A percentile compares a stretch with the other conserved stretches of the same genome.
These are phyloP conservation scores for Mycena galopus DNA, from an alignment of 768 basidiomycete species.

Conservation along the genomic window DNA sequence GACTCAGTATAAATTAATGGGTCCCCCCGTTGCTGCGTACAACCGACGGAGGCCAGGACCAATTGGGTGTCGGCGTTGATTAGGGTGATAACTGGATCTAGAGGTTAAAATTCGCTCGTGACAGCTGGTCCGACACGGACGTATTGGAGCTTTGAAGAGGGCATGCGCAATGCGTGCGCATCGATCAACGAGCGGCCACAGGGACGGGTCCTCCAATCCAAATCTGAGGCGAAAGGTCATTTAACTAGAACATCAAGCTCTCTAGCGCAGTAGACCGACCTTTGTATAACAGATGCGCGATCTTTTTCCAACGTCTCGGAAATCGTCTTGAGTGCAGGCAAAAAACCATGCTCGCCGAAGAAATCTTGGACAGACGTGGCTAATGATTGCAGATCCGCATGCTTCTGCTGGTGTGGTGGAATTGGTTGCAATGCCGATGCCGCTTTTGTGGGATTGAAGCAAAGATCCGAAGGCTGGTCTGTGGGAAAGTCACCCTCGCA, in stretches of 20 bases:
- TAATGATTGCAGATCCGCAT: neutral
- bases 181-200: conserved; percentile 12
- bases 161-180: conserved; percentile 16
- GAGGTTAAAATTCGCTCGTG: neutral
- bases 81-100: conserved; percentile 11
- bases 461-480: conserved; percentile 6
- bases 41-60: conserved; percentile 8
- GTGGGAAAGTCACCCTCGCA: conserved; percentile 1
- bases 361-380: conserved; percentile 1
- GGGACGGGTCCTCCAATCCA: neutral
- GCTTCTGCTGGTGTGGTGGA: neutral
- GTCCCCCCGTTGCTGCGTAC: neutral
- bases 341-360: neutral
- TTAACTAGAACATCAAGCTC: neutral
- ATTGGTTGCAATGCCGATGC: neutral
- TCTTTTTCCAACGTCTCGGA: conserved; percentile 2
- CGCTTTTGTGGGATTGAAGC: neutral
- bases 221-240: neutral
- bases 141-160: conserved; percentile 16
- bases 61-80: conserved; percentile 8
- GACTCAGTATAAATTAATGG: neutral
- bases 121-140: neutral
- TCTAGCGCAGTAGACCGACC: neutral
- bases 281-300: neutral
- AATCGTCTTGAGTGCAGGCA: conserved; percentile 15